Evolutionary conservation across 2,329 filamentous ascomycete genomes (phyloP), one percentile per base, ranked within the genome.

Genomic region (Cladorrhinum sp.): DNA sequence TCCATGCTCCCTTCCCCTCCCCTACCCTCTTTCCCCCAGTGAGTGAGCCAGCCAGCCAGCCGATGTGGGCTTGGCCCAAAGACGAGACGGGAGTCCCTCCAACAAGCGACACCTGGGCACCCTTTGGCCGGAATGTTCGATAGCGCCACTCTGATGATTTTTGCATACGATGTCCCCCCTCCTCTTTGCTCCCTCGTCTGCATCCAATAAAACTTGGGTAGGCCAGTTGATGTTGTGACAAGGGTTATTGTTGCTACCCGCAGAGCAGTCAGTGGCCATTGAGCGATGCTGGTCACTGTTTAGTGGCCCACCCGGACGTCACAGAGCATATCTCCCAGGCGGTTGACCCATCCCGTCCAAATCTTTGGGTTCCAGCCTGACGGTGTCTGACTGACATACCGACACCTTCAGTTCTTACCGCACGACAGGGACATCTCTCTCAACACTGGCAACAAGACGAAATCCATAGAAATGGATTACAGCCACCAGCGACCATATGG

Each of bases 21-120:
- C 24, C 49, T 20, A 18, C 49, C 16, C 8, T 22, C n/a, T n/a
- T n/a, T n/a, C 32, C 36, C 25, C 45, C 20, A 32, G n/a, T n/a
- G n/a, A 29, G 49, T 22, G 20, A 12, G 20, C 50, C 50, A 32
- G 24, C 25, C 50, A 27, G 50, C 25, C 24, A 52, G 50, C 50
- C 50, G 25, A 16, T 12, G 10, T 4, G 23, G 32, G 4, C 32
- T 36, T 36, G 32, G 32, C 32, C 16, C 32, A 36, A 8, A 36
- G 32, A 36, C 32, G 32, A 36, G 32, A n/a, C n/a, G n/a, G n/a
- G n/a, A n/a, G n/a, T n/a, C n/a, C 29, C 20, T 60, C 55, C 12
- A 57, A 61, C 3, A 54, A 59, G 3, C 61, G 27, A 36, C 32
- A 36, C 10, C 32, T 36, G 32, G 9, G 9, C 32, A 36, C 32